Evolutionary conservation across 306 rosid species (phyloP), one percentile per base, ranked within the genome.

Genomic region (Vigna angularis): DNA sequence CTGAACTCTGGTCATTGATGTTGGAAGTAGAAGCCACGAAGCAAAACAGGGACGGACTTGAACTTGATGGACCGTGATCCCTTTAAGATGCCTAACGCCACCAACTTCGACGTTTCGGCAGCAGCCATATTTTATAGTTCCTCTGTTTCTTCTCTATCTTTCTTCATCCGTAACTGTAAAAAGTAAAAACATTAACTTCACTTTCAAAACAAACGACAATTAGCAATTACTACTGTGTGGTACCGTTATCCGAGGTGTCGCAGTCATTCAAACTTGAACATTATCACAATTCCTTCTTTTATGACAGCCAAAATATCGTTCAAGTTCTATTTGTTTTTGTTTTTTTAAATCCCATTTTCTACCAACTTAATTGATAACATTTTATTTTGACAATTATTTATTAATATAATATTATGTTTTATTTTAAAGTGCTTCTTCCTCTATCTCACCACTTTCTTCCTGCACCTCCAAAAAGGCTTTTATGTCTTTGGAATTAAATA

Each of bases 131-230:
- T 45, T 45, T 4, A 3, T 9, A 3, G 18, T 45, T 50, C 13
- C 73, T 67, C 17, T 13, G 13, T 69, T 69, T 15, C 1, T 26
- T 69, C 74, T 48, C 44, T 69, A 44, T 48, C 59, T 69, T 47
- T 48, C 59, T 69, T 47, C 4, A 16, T 14, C 17, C 3, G 5
- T 22, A 28, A 9, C 57, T 0, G 58, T 48, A 26, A 48, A 42
- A 42, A 45, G 16, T 9, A 62, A 15, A 34, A 17, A 22, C 4
- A 68, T 45, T 68, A 68, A 68, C 40, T 48, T 8, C 18, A 26
- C 3, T 15, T 69, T 26, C 38, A 68, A 47, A 68, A 6, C 55
- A 34, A 36, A 38, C 2, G 2, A 13, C 70, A 9, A 64, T 15
- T 7, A 34, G 36, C 58, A 55, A 16, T 50, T 50, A 50, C 50